phyloP scores from a whole-genome alignment of 345 rosid genomes.

The Brassica carinata region DNA sequence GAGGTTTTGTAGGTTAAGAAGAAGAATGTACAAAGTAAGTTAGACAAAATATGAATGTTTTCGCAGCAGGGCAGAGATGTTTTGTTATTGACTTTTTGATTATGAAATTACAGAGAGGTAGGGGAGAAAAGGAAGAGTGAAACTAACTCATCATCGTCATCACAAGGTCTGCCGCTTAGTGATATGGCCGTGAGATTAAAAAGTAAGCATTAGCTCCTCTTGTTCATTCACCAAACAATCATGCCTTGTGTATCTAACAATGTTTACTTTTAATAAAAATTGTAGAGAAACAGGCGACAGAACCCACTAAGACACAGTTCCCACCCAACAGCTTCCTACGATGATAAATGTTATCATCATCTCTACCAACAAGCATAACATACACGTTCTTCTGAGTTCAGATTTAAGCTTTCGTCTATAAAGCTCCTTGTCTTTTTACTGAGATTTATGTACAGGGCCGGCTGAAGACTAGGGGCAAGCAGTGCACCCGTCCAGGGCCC shows the following conservation, averaged over 20 bases:
- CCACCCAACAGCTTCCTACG: slow-evolving; percentile 61
- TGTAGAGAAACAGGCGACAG: slow-evolving; percentile 77
- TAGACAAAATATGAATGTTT: neutral
- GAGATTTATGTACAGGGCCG: neutral
- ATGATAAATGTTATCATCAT: slow-evolving; percentile 39
- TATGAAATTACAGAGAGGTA: slow-evolving; percentile 29
- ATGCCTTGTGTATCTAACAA: slow-evolving; percentile 8
- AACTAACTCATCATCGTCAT: slow-evolving; percentile 28
- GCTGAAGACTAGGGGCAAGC: too few species aligned
- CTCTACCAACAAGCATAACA: neutral
- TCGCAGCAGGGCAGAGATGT: neutral
- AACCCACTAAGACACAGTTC: slow-evolving; percentile 74
- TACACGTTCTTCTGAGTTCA: slow-evolving; percentile 7
- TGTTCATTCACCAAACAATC: slow-evolving; percentile 1
- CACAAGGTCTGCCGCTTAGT: slow-evolving; percentile 23
- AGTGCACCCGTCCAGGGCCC: too few species aligned
- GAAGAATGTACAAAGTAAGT: slow-evolving; percentile 68
- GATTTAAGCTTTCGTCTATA: slow-evolving; percentile 51
- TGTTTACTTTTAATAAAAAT: neutral
- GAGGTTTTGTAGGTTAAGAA: slow-evolving; percentile 68
- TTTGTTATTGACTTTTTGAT: neutral
- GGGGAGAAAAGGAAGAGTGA: slow-evolving; percentile 22
- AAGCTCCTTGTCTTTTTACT: slow-evolving; percentile 35
- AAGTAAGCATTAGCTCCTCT: slow-evolving; percentile 21
- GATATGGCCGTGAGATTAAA: slow-evolving; percentile 40